Evolutionary conservation across 2,329 filamentous ascomycete genomes (phyloP).

Genomic region (Aspergillus nomiae): DNA sequence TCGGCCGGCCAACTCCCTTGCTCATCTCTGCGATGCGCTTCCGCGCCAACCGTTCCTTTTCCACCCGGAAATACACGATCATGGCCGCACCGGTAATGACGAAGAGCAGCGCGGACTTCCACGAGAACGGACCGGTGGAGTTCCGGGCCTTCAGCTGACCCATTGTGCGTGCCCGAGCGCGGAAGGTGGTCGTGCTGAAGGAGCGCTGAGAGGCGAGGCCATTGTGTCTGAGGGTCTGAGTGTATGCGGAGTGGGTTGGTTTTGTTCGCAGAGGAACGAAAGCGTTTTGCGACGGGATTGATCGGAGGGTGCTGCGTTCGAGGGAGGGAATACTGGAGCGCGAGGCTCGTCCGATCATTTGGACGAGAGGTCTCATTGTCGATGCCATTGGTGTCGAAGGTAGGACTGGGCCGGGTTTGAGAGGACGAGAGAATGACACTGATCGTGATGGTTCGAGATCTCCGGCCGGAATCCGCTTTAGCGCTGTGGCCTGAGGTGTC

Average conservation of each 20-base stretch:
- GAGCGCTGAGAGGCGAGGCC: slow-evolving; percentile 8
- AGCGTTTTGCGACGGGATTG: slow-evolving; percentile 7
- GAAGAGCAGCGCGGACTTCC: slow-evolving; percentile 86
- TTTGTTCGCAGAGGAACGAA: slow-evolving; percentile 1
- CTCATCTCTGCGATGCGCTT: slow-evolving; percentile 86
- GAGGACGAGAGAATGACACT: neutral
- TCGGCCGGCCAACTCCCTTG: slow-evolving; percentile 89
- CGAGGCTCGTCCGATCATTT: slow-evolving; percentile 16
- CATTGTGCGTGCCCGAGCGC: slow-evolving; percentile 37
- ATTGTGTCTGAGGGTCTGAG: slow-evolving; percentile 4
- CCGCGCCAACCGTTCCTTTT: slow-evolving; percentile 88
- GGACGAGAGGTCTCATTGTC: slow-evolving; percentile 24
- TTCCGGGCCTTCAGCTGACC: slow-evolving; percentile 43
- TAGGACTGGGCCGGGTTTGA: neutral
- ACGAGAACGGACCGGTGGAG: slow-evolving; percentile 73
- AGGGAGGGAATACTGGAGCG: slow-evolving; percentile 12
- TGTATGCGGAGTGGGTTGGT: neutral
- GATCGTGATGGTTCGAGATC: slow-evolving; percentile 11
- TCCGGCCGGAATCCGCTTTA: slow-evolving; percentile 21
- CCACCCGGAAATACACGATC: slow-evolving; percentile 87
- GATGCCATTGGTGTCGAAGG: slow-evolving; percentile 27
- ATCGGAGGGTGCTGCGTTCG: slow-evolving; percentile 10
- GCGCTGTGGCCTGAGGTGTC: slow-evolving; percentile 14
- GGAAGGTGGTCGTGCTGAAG: slow-evolving; percentile 34
- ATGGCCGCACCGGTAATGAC: slow-evolving; percentile 74